These are phyloP conservation scores for Trichoderma brevicompactum DNA, from an alignment of 2,329 filamentous ascomycete genomes.

Conservation along the genomic window DNA sequence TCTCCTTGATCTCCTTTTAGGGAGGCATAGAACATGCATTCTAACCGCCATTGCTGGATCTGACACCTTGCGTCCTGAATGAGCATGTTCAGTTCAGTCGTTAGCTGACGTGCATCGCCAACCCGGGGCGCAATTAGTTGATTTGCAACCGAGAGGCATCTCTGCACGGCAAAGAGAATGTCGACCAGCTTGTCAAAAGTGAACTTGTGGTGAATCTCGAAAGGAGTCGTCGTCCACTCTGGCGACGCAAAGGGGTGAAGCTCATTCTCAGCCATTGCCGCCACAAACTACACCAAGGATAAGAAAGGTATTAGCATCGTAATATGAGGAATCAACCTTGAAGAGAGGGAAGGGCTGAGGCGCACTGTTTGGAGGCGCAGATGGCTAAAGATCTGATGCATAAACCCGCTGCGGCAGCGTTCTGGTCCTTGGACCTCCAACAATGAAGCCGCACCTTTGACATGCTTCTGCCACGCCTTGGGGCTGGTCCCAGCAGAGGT, in stretches of 20 bases:
- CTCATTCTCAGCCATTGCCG: conserved; percentile 28
- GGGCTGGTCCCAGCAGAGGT: conserved; percentile 27
- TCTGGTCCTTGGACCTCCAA: conserved; percentile 28
- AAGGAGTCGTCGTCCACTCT: conserved; percentile 53
- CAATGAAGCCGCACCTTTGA: conserved; percentile 27
- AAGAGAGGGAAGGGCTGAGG: neutral
- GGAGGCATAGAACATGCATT: neutral
- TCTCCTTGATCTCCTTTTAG: neutral
- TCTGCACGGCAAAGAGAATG: conserved; percentile 37
- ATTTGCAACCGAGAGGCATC: conserved; percentile 21
- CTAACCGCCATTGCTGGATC: conserved; percentile 4
- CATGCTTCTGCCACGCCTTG: conserved; percentile 27
- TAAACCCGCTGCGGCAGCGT: conserved; percentile 27
- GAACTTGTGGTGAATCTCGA: conserved; percentile 50
- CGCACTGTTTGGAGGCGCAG: conserved; percentile 30
- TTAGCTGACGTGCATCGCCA: neutral
- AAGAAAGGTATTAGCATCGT: neutral
- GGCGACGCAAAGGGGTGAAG: conserved; percentile 44
- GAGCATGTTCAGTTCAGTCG: neutral
- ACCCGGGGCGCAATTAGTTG: conserved; percentile 4
- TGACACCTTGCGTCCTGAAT: conserved; percentile 6
- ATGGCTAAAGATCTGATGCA: conserved; percentile 30
- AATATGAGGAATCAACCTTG: too few species aligned
- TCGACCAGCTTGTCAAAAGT: conserved; percentile 54
- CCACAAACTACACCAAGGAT: conserved; percentile 24